Base-by-base conservation (phyloP, 2,329 filamentous ascomycete genomes). In the Xylaria sp. region DNA sequence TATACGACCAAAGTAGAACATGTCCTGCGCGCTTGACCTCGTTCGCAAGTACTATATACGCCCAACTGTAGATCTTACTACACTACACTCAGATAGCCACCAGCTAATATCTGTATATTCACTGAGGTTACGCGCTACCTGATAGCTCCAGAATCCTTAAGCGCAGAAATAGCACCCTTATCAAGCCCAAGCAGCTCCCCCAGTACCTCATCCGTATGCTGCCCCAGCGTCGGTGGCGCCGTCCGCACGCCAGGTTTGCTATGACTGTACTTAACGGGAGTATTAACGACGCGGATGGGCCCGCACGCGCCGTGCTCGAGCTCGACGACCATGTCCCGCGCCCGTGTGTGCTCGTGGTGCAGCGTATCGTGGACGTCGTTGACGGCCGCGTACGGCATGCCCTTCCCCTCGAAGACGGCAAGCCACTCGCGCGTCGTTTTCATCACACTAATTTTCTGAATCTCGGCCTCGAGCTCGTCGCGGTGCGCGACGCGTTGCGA, bases 321-420 rank as follows among this genome's bases (percentile, higher is more conserved):
- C 78, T 97, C 92, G 15, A 93, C 89, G 0, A 99, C 92, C 96
- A 99, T 99, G 69, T 91, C 88, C 67, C 96, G 88, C 25, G 94
- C 94, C 82, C 82, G 84, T 82, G 94, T 94, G 81, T 99, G 96
- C 70, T 91, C 88, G 78, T 98, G 94, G 69, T 92, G 90, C 62
- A 99, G 83, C 0, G 96, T 93, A 23, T 86, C 88, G 80, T 96
- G 92, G 8, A 99, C 90, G 77, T 99, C 95, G 78, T 98, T 99
- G 74, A 99, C 92, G 0, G 95, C 94, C 0, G 95, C 92, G 77
- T 96, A 99, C 0, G 96, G 96, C 90, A 99, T 90, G 5, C 96
- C 96, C 67, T 88, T 92, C n/a, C 93, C 94, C 76, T 98, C 94
- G 54, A 98, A 90, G 0, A 94, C 84, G 1, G 91, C 88, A 3